Base-by-base conservation (phyloP, 176 grass and related monocot species). In the Thinopyrum elongatum region DNA sequence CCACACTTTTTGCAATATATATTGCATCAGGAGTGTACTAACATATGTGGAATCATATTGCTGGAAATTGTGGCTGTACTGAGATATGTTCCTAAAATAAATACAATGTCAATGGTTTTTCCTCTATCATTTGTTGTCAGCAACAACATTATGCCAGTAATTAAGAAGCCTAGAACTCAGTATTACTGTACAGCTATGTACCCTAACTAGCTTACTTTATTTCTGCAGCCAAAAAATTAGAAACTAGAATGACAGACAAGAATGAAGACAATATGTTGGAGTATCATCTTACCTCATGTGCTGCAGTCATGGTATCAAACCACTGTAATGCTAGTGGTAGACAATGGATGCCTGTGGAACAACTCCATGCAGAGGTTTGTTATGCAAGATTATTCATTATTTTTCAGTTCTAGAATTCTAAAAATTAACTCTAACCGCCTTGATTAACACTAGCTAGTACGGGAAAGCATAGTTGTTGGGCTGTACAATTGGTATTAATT, bases 331-430 rank as follows among this genome's bases (percentile, higher is more conserved):
- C 80, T 55, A 77, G 70, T 57, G 74, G 90, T 51, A 51, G 47
- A 51, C 47, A 51, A 69, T 90, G 89, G 87, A 58, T 92, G 65
- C 80, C 85, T 71, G 86, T 90, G 65, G 77, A 31, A 57, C 80
- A 72, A 85, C 85, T 97, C 47, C 94, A 92, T 82, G 71, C 65
- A 41, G 60, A 97, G 90, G 92, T 94, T 89, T 72, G 82, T 90
- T 71, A 62, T 70, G 15, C 33, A 79, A 80, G 49, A 90, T 44
- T 53, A 65, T 28, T 70, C 42, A 42, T 82, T 80, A 47, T 25
- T 84, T 84, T 39, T 3, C 23, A 65, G 29, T 55, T 79, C 4
- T 70, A 1, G 7, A 68, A 47, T 81, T 85, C 4, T 1, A 51
- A 13, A 77, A 51, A 28, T 10, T 22, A 42, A 25, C 47, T 25